Conservation (phyloP, 495 filamentous ascomycete genomes). For the Trypethelium eluteriae region DNA sequence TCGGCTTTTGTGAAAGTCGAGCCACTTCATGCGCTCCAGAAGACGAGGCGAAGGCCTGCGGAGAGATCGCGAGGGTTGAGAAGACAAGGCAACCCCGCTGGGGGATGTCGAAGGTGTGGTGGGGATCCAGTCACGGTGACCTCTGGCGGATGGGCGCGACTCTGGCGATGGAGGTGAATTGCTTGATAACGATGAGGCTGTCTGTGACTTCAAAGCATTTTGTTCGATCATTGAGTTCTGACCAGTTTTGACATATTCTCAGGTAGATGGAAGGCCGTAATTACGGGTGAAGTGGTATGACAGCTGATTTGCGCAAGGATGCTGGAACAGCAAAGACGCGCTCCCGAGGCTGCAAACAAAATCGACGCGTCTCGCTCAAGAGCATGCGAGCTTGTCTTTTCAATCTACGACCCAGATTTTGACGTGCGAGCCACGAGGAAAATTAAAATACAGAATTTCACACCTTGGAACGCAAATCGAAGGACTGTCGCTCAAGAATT, state of each 20-base stretch:
- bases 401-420: no score
- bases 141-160: background rate
- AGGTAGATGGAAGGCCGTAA: background rate
- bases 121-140: background rate
- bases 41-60: constrained; percentile 64
- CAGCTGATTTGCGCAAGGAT: constrained; percentile 1
- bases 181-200: background rate
- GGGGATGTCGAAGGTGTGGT: constrained; percentile 5
- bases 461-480: no score
- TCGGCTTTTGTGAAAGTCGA: constrained; percentile 50
- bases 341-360: background rate
- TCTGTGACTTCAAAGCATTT: background rate
- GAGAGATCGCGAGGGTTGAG: constrained; percentile 5
- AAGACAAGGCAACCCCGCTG: background rate
- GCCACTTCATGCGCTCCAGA: constrained; percentile 65
- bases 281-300: background rate
- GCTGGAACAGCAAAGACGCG: constrained; percentile 3
- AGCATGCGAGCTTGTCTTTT: background rate
- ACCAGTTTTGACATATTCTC: background rate
- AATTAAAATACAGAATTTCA: no score
- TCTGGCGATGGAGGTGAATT: background rate
- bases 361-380: background rate
- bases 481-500: no score
- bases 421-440: no score
- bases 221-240: background rate